These are phyloP conservation scores for Dactylorhiza incarnata DNA, from an alignment of 106 monocot species.

Conservation along the genomic window DNA sequence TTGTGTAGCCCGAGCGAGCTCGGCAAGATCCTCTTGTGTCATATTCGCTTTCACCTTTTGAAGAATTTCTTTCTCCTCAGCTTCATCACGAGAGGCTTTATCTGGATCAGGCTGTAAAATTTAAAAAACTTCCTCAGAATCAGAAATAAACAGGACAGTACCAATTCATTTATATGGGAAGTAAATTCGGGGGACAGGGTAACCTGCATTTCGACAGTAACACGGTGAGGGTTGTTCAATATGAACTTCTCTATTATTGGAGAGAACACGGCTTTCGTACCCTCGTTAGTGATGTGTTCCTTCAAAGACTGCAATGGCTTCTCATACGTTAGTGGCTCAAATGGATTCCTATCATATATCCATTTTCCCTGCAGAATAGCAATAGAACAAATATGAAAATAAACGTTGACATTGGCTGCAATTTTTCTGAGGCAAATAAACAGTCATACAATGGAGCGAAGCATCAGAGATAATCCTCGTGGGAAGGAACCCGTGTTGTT, in stretches of 20 bases:
- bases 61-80: constrained; percentile 70
- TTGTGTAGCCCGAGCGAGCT: constrained; percentile 73
- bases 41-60: constrained; percentile 76
- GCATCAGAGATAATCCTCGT: constrained; percentile 93
- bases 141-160: constrained; percentile 1
- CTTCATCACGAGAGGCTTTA: constrained; percentile 78
- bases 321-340: constrained; percentile 89
- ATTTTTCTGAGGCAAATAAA: constrained; percentile 1
- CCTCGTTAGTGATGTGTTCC: constrained; percentile 69
- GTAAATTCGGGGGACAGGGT: background rate
- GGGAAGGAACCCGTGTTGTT: constrained; percentile 99
- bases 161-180: constrained; percentile 1
- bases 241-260: constrained; percentile 80
- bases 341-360: constrained; percentile 98
- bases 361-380: constrained; percentile 71
- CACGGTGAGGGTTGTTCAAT: constrained; percentile 83
- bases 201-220: constrained; percentile 96
- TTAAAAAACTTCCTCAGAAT: background rate
- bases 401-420: background rate
- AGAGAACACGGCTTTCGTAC: constrained; percentile 82
- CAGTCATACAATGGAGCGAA: constrained; percentile 78
- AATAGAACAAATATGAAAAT: background rate
- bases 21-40: constrained; percentile 92
- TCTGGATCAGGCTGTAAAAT: constrained; percentile 89
- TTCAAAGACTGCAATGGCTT: constrained; percentile 78